Evolutionary conservation across 1,284 basidiomycete species (phyloP).

Genomic region (Caloboletus firmus): DNA sequence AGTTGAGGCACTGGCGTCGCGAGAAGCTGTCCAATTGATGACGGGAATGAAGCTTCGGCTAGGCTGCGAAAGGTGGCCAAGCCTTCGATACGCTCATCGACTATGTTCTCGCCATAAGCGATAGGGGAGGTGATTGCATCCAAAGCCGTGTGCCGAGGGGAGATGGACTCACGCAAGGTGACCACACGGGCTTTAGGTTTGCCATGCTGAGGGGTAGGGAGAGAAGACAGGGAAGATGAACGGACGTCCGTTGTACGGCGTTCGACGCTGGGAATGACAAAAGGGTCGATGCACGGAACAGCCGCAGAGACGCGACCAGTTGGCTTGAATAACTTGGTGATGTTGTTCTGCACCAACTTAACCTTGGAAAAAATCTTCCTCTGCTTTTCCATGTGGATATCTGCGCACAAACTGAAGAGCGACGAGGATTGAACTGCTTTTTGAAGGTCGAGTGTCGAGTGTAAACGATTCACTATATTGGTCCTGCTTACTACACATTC

Average conservation of each 20-base stretch:
- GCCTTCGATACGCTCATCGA: background rate
- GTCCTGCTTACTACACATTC: slow-evolving; percentile 10
- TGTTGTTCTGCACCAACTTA: slow-evolving; percentile 13
- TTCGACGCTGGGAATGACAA: background rate
- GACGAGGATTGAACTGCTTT: background rate
- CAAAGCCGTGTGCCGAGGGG: background rate
- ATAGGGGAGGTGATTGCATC: background rate
- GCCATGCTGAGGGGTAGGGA: background rate
- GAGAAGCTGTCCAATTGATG: background rate
- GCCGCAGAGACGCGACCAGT: background rate
- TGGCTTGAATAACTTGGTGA: slow-evolving; percentile 23
- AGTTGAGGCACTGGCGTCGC: background rate
- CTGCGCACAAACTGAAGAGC: background rate
- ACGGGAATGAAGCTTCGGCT: background rate
- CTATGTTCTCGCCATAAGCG: background rate
- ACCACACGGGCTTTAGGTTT: background rate
- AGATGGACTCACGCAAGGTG: background rate
- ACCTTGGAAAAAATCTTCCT: slow-evolving; percentile 16
- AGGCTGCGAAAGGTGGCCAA: background rate
- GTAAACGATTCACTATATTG: background rate
- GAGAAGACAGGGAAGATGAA: background rate
- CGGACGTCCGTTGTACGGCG: background rate
- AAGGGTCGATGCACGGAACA: background rate
- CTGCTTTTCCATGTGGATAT: slow-evolving; percentile 5
- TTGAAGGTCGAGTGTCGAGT: background rate